Base-by-base conservation (phyloP, 2,329 filamentous ascomycete genomes). In the Cercospora sojina region DNA sequence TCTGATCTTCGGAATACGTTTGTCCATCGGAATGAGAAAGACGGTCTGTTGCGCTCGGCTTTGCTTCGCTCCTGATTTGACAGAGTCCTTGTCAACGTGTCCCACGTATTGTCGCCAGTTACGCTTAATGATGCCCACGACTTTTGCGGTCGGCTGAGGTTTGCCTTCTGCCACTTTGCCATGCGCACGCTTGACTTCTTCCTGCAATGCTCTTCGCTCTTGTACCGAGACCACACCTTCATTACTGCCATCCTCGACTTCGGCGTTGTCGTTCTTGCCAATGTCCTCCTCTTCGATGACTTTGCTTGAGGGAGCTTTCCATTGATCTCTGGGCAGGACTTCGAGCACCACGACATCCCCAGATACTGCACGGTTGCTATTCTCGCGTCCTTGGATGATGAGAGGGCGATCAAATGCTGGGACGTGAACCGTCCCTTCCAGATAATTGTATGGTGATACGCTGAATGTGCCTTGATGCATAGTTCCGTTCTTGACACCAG, bases 41-140 rank as follows among this genome's bases (percentile, higher is more conserved):
- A 99, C 93, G 16, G 88, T 96, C 77, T 97, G 93, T 77, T 96
- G 92, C 74, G 91, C 91, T 66, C 93, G 87, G 31, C 92, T 92
- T 72, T 93, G 90, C 67, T 88, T 90, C 1, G 87, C 86, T 3
- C 88, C 86, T 62, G 89, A 87, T 74, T 89, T 90, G 58, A 93
- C 90, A 1, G 93, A 96, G 10, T 91, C 91, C 59, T 90, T 89
- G 76, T 99, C 95, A 64, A 99, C 90, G 76, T 97, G 93, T 2
- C 95, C 95, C 68, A 99, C 95, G 73, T 97, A 98, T 79, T 98
- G 96, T 67, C 95, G 87, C 95, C 95, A 99, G 78, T 98, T 98
- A 61, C 95, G 88, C 81, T 96, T 97, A 77, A 97, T 87, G 25
- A 98, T 85, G 57, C 95, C 95, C 6, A 98, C 92, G 12, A 99